Evolutionary conservation across 768 basidiomycete genomes (phyloP).

Genomic region (Pisolithus sp.): DNA sequence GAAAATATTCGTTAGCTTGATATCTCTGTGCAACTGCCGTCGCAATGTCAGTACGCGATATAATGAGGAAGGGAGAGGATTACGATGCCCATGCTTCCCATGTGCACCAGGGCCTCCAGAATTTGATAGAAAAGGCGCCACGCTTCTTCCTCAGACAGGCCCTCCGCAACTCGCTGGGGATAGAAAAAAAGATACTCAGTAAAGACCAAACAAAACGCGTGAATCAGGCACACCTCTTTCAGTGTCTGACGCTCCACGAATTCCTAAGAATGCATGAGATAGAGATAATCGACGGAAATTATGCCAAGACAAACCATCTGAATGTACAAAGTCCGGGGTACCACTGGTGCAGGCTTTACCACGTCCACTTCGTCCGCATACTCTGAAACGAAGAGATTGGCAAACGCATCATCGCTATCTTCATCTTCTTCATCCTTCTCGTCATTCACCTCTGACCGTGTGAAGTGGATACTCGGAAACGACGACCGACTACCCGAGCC

Average conservation of each 20-base stretch:
- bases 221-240: constrained; percentile 50
- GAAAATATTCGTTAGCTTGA: constrained; percentile 92
- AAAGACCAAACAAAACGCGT: not conserved
- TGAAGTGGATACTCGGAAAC: constrained; percentile 87
- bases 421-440: constrained; percentile 39
- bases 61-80: constrained; percentile 20
- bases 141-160: constrained; percentile 74
- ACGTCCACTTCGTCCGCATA: constrained; percentile 27
- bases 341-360: constrained; percentile 22
- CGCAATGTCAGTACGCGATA: not conserved
- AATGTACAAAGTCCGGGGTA: constrained; percentile 72
- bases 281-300: too few species aligned
- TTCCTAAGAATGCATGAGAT: constrained; percentile 42
- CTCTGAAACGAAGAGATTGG: constrained; percentile 31
- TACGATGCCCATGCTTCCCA: constrained; percentile 83
- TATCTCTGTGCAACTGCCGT: constrained; percentile 68
- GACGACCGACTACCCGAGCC: constrained; percentile 44
- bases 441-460: constrained; percentile 36
- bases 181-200: not conserved
- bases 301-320: constrained; percentile 71
- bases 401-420: constrained; percentile 36
- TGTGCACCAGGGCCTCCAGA: constrained; percentile 83
- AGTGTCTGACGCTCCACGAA: constrained; percentile 89
- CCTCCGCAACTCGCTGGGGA: constrained; percentile 67
- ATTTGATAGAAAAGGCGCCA: constrained; percentile 91